Evolutionary conservation across 768 basidiomycete genomes (phyloP), one percentile per base, ranked within the genome.

Genomic region (Roridomyces roridus): DNA sequence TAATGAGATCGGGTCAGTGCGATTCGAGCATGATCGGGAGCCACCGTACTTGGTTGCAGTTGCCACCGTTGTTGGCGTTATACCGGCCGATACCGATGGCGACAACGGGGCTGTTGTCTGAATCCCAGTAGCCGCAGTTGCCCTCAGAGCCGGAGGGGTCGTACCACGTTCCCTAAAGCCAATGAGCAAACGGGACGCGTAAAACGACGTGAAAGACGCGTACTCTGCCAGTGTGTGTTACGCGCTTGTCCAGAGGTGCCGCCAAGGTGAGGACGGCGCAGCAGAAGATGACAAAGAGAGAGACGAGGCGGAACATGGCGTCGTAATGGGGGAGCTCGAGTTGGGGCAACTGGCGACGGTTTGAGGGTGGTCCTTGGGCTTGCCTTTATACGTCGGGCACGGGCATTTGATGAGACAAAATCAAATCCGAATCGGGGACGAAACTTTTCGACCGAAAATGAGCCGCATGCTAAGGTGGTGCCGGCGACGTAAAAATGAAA

Each of bases 151-250:
- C 55, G 26, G 41, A 67, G 46, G 67, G 51, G 49, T 85, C 59
- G 68, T 82, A 91, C 82, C 81, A 91, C 29, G 89, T 91, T 36
- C 83, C 88, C 89, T 90, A 61, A 3, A 54, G 51, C 63, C 44
- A 58, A 61, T 41, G 15, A 46, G 23, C 29, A 46, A 34, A 17
- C 46, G 44, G 39, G 18, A 29, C 24, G 51, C 21, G 12, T 42
- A 42, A 44, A 43, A 41, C 51, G 29, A 37, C 37, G 35, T 39
- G 15, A 50, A 50, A 51, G 40, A 59, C 21, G 75, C 84, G 59
- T 68, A 90, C 90, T 60, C 76, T 73, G 37, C 90, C 90, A 7
- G 62, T 66, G 63, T 80, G 85, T 0, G 82, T 80, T 37, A 73
- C 62, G 48, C 89, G 80, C 68, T 80, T 84, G 55, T 80, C 77